These are phyloP conservation scores for Naganishia randhawae DNA, from an alignment of 768 basidiomycete species.

Conservation along the genomic window DNA sequence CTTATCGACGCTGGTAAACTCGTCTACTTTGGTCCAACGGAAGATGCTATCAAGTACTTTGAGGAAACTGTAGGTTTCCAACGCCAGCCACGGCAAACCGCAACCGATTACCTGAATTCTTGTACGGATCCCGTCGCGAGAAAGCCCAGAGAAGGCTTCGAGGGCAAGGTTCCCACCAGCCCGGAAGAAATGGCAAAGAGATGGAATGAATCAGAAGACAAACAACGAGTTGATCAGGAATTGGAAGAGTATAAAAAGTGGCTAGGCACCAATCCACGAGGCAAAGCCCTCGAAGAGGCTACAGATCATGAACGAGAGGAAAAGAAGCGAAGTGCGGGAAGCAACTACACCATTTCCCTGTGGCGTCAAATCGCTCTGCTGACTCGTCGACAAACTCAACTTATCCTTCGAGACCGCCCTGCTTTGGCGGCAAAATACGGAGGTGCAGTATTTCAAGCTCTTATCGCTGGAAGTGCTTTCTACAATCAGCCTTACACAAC, in stretches of 20 bases:
- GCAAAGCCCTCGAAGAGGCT: constrained; percentile 68
- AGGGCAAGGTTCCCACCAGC: constrained; percentile 62
- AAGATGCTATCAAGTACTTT: constrained; percentile 67
- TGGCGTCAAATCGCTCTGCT: constrained; percentile 68
- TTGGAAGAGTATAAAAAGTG: constrained; percentile 61
- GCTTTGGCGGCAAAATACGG: constrained; percentile 68
- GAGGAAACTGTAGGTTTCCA: constrained; percentile 62
- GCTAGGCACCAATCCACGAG: constrained; percentile 54
- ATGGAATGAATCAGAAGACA: constrained; percentile 58
- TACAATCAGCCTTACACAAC: constrained; percentile 69
- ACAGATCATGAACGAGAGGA: constrained; percentile 76
- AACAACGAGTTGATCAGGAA: constrained; percentile 53
- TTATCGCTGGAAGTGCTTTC: constrained; percentile 71
- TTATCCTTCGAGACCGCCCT: constrained; percentile 67
- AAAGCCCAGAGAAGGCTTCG: constrained; percentile 67
- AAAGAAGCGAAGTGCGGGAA: constrained; percentile 64
- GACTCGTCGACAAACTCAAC: constrained; percentile 66
- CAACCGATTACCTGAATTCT: constrained; percentile 73
- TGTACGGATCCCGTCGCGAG: constrained; percentile 50
- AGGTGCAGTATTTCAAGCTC: constrained; percentile 36
- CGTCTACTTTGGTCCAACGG: constrained; percentile 69
- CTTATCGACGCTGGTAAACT: constrained; percentile 70
- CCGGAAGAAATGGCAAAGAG: constrained; percentile 67
- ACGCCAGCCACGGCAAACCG: constrained; percentile 73
- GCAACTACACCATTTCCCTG: constrained; percentile 79